Conservation (phyloP, 2,329 filamentous ascomycete genomes). For the Westerdykella ornata region DNA sequence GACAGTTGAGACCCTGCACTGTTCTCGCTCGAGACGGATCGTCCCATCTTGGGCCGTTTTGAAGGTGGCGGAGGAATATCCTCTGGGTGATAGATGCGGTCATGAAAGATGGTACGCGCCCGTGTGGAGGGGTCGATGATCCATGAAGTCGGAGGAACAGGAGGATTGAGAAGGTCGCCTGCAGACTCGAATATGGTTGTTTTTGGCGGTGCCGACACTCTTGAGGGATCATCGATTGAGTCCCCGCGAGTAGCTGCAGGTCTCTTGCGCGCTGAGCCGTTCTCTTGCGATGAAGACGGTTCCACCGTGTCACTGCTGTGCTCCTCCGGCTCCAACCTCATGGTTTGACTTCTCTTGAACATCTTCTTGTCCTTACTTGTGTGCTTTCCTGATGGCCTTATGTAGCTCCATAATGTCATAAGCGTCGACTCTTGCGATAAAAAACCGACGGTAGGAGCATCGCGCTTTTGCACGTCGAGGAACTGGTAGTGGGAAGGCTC, state of each 20-base stretch:
- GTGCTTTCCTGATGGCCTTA: constrained; percentile 58
- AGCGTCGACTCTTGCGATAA: constrained; percentile 28
- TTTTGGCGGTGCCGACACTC: constrained; percentile 66
- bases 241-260: constrained; percentile 46
- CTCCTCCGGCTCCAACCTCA: constrained; percentile 18
- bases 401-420: constrained; percentile 62
- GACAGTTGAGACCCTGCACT: constrained; percentile 20
- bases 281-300: constrained; percentile 10
- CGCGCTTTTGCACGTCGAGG: constrained; percentile 22
- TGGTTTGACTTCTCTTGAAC: constrained; percentile 37
- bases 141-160: constrained; percentile 73
- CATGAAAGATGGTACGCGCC: constrained; percentile 89
- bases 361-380: constrained; percentile 61
- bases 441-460: constrained; percentile 9
- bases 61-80: constrained; percentile 79
- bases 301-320: constrained; percentile 6
- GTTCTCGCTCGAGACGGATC: constrained; percentile 36
- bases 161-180: constrained; percentile 84
- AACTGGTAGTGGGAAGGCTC: constrained; percentile 30
- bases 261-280: constrained; percentile 28
- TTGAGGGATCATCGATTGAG: constrained; percentile 42
- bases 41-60: constrained; percentile 33
- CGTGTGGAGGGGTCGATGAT: constrained; percentile 75
- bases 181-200: constrained; percentile 95
- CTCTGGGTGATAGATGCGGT: constrained; percentile 85